These are phyloP conservation scores for Iberis amara DNA, from an alignment of 441 rosid genomes.

Conservation along the genomic window DNA sequence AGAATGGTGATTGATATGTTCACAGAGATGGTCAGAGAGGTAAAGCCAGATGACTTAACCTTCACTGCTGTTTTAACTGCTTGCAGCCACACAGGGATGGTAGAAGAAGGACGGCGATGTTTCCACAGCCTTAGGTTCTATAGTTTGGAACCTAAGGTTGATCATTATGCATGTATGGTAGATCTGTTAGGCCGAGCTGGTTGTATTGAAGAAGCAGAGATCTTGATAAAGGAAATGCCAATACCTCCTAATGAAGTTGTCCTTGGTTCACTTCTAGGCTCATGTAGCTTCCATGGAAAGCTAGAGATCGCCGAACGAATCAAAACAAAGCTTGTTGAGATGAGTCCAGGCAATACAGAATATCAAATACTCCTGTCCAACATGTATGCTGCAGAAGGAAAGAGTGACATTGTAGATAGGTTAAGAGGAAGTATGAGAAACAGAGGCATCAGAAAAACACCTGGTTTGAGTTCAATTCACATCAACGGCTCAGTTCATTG, in stretches of 20 bases:
- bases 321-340: conserved; percentile 41
- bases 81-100: conserved; percentile 76
- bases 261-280: conserved; percentile 73
- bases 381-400: conserved; percentile 61
- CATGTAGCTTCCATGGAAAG: conserved; percentile 59
- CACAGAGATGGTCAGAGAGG: conserved; percentile 55
- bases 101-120: conserved; percentile 49
- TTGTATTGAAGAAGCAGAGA: conserved; percentile 63
- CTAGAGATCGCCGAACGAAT: conserved; percentile 48
- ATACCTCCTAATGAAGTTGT: conserved; percentile 74
- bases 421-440: conserved; percentile 45
- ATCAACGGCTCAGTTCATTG: conserved; percentile 49
- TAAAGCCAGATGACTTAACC: conserved; percentile 64
- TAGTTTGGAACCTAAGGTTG: conserved; percentile 52
- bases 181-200: conserved; percentile 85
- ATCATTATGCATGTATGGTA: conserved; percentile 86
- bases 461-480: conserved; percentile 72
- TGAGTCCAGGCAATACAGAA: conserved; percentile 53
- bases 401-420: conserved; percentile 41
- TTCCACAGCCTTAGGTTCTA: conserved; percentile 41
- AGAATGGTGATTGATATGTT: conserved; percentile 44
- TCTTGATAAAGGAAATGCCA: conserved; percentile 53
- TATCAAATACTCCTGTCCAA: conserved; percentile 61
- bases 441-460: conserved; percentile 53
- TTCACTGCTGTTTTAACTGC: conserved; percentile 63